phyloP scores from a whole-genome alignment of 2,329 filamentous ascomycete genomes.

The Helotiales sp. region DNA sequence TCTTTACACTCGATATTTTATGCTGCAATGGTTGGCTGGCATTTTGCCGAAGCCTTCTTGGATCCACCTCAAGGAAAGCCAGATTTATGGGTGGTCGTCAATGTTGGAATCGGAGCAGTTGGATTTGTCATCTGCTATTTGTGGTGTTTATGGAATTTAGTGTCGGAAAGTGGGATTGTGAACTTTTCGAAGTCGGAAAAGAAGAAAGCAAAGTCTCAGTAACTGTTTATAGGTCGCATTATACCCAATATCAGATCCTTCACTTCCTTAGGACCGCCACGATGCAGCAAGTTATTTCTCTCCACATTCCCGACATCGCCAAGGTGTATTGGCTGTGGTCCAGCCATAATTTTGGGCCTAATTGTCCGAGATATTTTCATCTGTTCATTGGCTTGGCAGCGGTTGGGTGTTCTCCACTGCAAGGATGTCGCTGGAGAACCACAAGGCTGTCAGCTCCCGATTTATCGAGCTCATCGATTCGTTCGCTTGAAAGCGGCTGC shows the following conservation, averaged over 20 bases:
- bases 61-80: conserved; percentile 74
- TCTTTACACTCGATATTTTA: conserved; percentile 78
- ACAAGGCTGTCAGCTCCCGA: conserved; percentile 1
- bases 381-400: background rate
- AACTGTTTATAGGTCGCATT: conserved; percentile 28
- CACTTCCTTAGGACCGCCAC: background rate
- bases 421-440: background rate
- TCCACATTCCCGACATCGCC: background rate
- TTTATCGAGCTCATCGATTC: background rate
- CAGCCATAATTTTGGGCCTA: background rate
- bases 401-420: background rate
- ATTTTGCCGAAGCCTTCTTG: conserved; percentile 70
- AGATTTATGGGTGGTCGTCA: conserved; percentile 91
- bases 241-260: conserved; percentile 22
- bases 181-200: conserved; percentile 22
- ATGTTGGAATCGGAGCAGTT: conserved; percentile 80
- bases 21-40: conserved; percentile 75
- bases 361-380: background rate
- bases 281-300: too few relatives aligned
- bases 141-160: conserved; percentile 78
- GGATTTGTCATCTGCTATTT: conserved; percentile 87
- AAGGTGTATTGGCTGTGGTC: background rate
- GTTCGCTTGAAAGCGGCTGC: conserved; percentile 1
- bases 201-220: conserved; percentile 29
- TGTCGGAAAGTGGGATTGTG: conserved; percentile 51